Evolutionary conservation across 225 moss, liverwort and hornwort genomes (phyloP).

Genomic region (Polytrichum formosum): DNA sequence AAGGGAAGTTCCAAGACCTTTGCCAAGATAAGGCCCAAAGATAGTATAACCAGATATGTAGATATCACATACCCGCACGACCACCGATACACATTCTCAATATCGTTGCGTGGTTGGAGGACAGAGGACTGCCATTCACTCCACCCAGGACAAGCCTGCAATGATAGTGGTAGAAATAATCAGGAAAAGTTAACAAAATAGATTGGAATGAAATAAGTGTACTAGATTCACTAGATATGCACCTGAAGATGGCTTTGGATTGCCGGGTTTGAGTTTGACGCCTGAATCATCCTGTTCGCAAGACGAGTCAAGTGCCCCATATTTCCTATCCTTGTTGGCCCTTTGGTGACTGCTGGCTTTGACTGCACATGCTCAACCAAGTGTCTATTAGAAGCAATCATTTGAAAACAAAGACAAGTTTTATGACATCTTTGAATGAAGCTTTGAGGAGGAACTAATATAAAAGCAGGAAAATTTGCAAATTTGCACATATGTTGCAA

Average conservation of each 20-base stretch:
- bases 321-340: conserved; percentile 81
- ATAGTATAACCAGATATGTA: too few relatives aligned
- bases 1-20: too few relatives aligned
- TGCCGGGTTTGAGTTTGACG: conserved; percentile 45
- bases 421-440: too few relatives aligned
- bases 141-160: conserved; percentile 78
- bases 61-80: conserved; percentile 70
- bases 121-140: conserved; percentile 75
- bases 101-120: conserved; percentile 68
- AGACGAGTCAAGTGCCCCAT: conserved; percentile 95
- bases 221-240: neutral
- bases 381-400: too few relatives aligned
- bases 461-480: too few relatives aligned
- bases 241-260: conserved; percentile 84
- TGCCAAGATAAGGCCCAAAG: too few relatives aligned
- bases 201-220: too few relatives aligned
- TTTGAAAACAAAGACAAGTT: too few relatives aligned
- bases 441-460: too few relatives aligned
- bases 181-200: neutral
- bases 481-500: too few relatives aligned
- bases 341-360: conserved; percentile 59
- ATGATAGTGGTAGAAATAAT: neutral
- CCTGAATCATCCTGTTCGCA: conserved; percentile 77
- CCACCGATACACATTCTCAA: conserved; percentile 91
- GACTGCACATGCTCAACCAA: conserved; percentile 46